Conservation (phyloP, 1,284 basidiomycete species). For the Phlebopus sp. region DNA sequence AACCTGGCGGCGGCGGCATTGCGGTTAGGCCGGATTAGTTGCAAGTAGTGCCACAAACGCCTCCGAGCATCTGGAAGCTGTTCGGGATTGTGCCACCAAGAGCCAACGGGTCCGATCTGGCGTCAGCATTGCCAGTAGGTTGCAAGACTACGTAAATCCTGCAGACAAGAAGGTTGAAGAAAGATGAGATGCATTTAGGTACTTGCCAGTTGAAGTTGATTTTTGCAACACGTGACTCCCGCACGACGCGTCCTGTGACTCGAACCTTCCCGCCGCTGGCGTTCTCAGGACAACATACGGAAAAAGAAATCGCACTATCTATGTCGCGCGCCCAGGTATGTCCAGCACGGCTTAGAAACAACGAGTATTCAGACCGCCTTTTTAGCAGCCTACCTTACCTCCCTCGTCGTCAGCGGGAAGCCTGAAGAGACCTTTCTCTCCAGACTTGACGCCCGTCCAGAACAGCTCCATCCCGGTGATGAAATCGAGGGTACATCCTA, state of each 20-base stretch:
- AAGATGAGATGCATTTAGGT: too few relatives aligned
- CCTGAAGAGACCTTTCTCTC: conserved; percentile 22
- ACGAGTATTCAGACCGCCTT: neutral
- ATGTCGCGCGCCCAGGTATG: conserved; percentile 22
- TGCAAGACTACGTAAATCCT: too few relatives aligned
- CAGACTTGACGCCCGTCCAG: conserved; percentile 12
- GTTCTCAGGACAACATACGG: too few relatives aligned
- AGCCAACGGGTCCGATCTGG: too few relatives aligned
- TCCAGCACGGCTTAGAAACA: neutral
- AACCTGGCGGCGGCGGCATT: too few relatives aligned
- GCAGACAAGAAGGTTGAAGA: too few relatives aligned
- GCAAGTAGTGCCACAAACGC: too few relatives aligned
- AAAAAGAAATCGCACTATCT: neutral
- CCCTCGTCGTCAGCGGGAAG: conserved; percentile 17
- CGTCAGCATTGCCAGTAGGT: too few relatives aligned
- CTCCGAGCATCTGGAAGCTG: too few relatives aligned
- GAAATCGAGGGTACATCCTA: conserved; percentile 13
- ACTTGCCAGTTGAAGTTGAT: too few relatives aligned
- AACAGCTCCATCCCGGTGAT: neutral
- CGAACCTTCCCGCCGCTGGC: neutral
- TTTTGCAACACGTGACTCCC: conserved; percentile 3
- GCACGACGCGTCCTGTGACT: conserved; percentile 3
- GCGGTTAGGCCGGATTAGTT: too few relatives aligned
- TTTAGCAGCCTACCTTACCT: conserved; percentile 11
- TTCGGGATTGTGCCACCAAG: too few relatives aligned